Evolutionary conservation across 1,284 basidiomycete genomes (phyloP).

Genomic region (Pseudozyma sp.): DNA sequence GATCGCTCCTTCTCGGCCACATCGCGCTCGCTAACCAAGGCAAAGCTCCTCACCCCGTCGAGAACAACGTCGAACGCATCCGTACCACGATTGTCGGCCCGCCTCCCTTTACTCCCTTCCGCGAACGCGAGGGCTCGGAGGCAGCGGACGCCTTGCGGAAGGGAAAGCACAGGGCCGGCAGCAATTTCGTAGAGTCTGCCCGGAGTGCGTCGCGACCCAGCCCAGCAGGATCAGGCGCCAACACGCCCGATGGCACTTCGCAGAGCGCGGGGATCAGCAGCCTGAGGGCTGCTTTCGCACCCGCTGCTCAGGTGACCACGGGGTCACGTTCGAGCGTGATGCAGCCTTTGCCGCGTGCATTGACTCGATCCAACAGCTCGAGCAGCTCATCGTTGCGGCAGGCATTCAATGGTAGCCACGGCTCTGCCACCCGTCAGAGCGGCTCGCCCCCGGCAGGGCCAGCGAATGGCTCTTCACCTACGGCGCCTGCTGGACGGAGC

Average conservation of each 20-base stretch:
- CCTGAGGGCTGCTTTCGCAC: slow-evolving; percentile 38
- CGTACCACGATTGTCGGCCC: slow-evolving; percentile 65
- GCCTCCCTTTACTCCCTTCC: slow-evolving; percentile 32
- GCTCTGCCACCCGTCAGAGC: slow-evolving; percentile 10
- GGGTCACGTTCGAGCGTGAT: slow-evolving; percentile 40
- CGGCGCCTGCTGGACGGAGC: slow-evolving; percentile 5
- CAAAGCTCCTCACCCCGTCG: slow-evolving; percentile 47
- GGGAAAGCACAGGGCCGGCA: slow-evolving; percentile 21
- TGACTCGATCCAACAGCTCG: slow-evolving; percentile 26
- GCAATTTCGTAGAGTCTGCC: slow-evolving; percentile 1
- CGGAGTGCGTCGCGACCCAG: slow-evolving; percentile 22
- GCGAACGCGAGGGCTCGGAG: neutral
- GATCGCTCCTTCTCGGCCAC: slow-evolving; percentile 52
- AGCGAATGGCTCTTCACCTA: slow-evolving; percentile 4
- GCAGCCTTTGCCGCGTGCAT: slow-evolving; percentile 36
- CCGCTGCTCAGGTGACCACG: slow-evolving; percentile 18
- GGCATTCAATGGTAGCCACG: slow-evolving; percentile 21
- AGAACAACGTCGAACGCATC: slow-evolving; percentile 64
- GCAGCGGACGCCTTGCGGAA: slow-evolving; percentile 8
- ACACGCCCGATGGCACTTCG: slow-evolving; percentile 35
- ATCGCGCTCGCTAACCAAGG: slow-evolving; percentile 55
- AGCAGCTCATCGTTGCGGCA: slow-evolving; percentile 45
- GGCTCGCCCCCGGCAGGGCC: slow-evolving; percentile 1
- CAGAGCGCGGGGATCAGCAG: slow-evolving; percentile 18
- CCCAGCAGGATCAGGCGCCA: slow-evolving; percentile 31